A percentile compares a stretch with the other conserved stretches of the same genome.
These are phyloP conservation scores for Solanum chacoense DNA, from an alignment of 305 asterid species.

Conservation along the genomic window DNA sequence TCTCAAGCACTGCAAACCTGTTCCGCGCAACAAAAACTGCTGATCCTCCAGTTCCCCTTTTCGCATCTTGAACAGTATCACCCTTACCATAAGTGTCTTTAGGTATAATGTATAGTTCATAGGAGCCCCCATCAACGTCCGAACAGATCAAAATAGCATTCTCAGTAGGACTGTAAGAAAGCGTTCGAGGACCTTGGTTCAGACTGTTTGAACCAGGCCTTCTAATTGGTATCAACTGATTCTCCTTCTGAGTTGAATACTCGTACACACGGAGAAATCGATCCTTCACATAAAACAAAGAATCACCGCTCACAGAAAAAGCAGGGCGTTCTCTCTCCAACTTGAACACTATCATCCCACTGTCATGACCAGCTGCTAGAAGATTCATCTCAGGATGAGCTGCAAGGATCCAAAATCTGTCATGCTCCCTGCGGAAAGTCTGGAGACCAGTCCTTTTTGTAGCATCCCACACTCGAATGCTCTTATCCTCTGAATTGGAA, in stretches of 20 bases:
- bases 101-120: slow-evolving; percentile 54
- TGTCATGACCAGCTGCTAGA: slow-evolving; percentile 87
- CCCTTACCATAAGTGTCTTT: slow-evolving; percentile 62
- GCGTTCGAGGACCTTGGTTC: slow-evolving; percentile 52
- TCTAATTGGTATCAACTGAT: slow-evolving; percentile 26
- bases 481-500: slow-evolving; percentile 72
- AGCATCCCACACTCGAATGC: slow-evolving; percentile 72
- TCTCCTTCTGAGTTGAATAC: slow-evolving; percentile 25
- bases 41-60: slow-evolving; percentile 52
- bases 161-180: slow-evolving; percentile 66
- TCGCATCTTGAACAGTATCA: slow-evolving; percentile 66
- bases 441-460: slow-evolving; percentile 93
- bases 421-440: slow-evolving; percentile 90
- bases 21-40: slow-evolving; percentile 71
- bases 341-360: slow-evolving; percentile 84
- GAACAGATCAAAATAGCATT: slow-evolving; percentile 66
- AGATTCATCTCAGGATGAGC: slow-evolving; percentile 92
- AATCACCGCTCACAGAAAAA: slow-evolving; percentile 54
- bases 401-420: slow-evolving; percentile 84
- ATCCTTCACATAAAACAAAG: slow-evolving; percentile 60
- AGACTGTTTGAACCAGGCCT: slow-evolving; percentile 26
- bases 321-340: slow-evolving; percentile 91
- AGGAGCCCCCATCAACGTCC: slow-evolving; percentile 63
- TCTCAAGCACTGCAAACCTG: slow-evolving; percentile 62
- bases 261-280: slow-evolving; percentile 32